phyloP scores from a whole-genome alignment of 2,329 filamentous ascomycete genomes.

The Aspergillus fumigatus region DNA sequence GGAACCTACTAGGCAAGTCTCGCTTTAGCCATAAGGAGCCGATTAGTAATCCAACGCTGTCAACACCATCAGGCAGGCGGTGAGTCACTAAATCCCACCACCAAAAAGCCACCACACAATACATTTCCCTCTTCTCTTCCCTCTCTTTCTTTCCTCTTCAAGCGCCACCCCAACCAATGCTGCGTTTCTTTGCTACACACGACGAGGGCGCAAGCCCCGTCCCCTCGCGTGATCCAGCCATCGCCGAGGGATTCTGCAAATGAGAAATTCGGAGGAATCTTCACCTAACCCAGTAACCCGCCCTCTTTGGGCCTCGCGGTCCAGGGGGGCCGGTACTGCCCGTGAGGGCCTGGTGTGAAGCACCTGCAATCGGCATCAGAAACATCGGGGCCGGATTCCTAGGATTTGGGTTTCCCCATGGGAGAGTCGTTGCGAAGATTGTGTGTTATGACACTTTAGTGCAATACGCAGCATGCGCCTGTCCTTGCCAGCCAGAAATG shows the following conservation, averaged over 20 bases:
- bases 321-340: constrained; percentile 54
- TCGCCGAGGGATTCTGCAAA: constrained; percentile 56
- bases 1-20: not conserved
- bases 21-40: no score
- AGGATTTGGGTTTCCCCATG: constrained; percentile 59
- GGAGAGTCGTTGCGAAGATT: constrained; percentile 93
- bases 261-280: constrained; percentile 99
- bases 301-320: constrained; percentile 30
- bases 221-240: constrained; percentile 14
- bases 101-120: constrained; percentile 10
- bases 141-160: constrained; percentile 46
- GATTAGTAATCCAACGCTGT: not conserved
- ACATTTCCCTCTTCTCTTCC: constrained; percentile 18
- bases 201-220: constrained; percentile 48
- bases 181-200: constrained; percentile 93
- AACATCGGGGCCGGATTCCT: constrained; percentile 60
- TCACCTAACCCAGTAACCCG: constrained; percentile 52
- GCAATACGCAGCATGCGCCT: constrained; percentile 83
- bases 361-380: constrained; percentile 90
- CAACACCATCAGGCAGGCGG: constrained; percentile 10
- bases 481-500: constrained; percentile 31
- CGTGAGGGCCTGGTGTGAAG: constrained; percentile 82
- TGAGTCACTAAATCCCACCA: constrained; percentile 7
- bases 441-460: constrained; percentile 83
- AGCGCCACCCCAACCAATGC: constrained; percentile 84